Base-by-base conservation (phyloP, 306 rosid genomes). In the Pterocarpus santalinus region DNA sequence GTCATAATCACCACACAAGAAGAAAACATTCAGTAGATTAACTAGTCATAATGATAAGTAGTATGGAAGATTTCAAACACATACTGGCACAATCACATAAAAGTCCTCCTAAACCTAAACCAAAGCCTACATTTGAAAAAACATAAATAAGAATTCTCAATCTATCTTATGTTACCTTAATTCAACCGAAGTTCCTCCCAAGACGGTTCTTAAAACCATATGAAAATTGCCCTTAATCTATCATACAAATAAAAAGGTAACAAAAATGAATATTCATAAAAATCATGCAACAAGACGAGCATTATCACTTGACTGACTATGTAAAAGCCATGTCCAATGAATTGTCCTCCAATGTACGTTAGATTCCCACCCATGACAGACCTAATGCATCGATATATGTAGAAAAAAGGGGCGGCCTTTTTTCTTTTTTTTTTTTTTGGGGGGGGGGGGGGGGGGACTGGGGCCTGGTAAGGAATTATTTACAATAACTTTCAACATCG, bases 191-290 rank as follows among this genome's bases (percentile, higher is more conserved):
- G 2, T 64, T 22, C 17, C 44, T 49, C 67, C 78, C 13, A 39
- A 53, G 55, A 51, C 22, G 15, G 51, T 77, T 77, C 52, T 77
- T 60, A n/a, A 68, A 69, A 64, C n/a, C 46, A 64, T 39, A 22
- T 12, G 44, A 60, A 72, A 33, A 62, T 30, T 36, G 61, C 51
- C 43, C 57, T 17, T 61, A 7, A 47, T 47, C 33, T 4, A 51
- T n/a, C 44, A 47, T 32, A 8, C 12, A 28, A 51, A 36, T 38
- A 10, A 64, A 44, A 32, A 62, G 66, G 35, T 49, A 39, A 72
- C 30, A 38, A 65, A 49, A 12, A 61, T 36, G 38, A 39, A 36
- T 64, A 22, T 22, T 22, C 44, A n/a, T 16, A 22, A 66, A 69
- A 10, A 70, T 32, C 72, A 51, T 22, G 49, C 28, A 17, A 47